Conservation (phyloP, 1,284 basidiomycete species). For the Malassezia vespertilionis region DNA sequence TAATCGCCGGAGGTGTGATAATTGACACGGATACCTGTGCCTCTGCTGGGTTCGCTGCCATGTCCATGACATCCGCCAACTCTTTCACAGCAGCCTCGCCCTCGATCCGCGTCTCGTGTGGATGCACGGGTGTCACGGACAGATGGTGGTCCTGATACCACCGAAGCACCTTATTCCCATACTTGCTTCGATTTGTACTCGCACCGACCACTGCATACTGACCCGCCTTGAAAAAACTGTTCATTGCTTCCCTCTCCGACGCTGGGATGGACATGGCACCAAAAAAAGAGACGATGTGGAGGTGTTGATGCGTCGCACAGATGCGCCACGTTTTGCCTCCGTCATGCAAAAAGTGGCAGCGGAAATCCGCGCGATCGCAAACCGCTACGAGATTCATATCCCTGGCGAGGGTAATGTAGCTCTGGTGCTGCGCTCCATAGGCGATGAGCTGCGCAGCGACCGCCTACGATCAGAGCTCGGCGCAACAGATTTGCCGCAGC, state of each 20-base stretch:
- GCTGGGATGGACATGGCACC: not conserved
- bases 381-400: not conserved
- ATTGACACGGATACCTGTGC: constrained; percentile 29
- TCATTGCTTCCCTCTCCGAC: constrained; percentile 7
- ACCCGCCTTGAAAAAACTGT: constrained; percentile 26
- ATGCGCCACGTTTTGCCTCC: not conserved
- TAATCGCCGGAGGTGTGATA: constrained; percentile 39
- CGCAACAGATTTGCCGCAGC: constrained; percentile 1
- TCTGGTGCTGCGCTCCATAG: not conserved
- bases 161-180: constrained; percentile 40
- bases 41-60: constrained; percentile 16
- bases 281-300: too few relatives aligned
- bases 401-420: not conserved
- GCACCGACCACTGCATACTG: constrained; percentile 39
- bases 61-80: constrained; percentile 11
- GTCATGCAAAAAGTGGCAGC: not conserved
- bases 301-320: not conserved
- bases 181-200: constrained; percentile 35
- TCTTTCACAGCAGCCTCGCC: constrained; percentile 13
- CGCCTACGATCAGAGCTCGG: constrained; percentile 10
- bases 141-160: constrained; percentile 36
- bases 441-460: constrained; percentile 7
- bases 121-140: constrained; percentile 35
- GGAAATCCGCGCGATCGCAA: not conserved
- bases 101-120: constrained; percentile 32